These are phyloP conservation scores for Mycena latifolia DNA, from an alignment of 768 basidiomycete species.

Conservation along the genomic window DNA sequence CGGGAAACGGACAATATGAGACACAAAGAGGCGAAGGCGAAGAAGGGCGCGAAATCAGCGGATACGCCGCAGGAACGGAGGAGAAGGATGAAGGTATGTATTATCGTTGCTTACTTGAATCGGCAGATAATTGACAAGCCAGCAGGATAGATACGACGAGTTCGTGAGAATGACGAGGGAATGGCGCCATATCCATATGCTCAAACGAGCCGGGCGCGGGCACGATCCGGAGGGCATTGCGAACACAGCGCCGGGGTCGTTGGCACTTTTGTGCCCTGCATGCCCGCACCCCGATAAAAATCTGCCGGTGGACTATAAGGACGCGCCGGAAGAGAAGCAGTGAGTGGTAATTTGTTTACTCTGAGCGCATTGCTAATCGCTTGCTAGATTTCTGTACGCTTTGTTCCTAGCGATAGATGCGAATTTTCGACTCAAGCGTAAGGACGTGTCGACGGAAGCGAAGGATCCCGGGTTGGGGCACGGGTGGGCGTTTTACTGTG, in stretches of 20 bases:
- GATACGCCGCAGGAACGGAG: too few species aligned
- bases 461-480: constrained; percentile 9
- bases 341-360: not conserved
- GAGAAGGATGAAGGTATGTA: too few species aligned
- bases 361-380: not conserved
- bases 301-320: constrained; percentile 30
- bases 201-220: constrained; percentile 15
- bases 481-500: constrained; percentile 27
- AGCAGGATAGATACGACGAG: constrained; percentile 15
- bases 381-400: constrained; percentile 39
- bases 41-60: too few species aligned
- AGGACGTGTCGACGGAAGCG: not conserved
- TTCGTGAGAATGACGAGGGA: constrained; percentile 13
- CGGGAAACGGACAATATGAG: too few species aligned
- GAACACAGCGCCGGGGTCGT: constrained; percentile 23
- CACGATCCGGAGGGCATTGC: constrained; percentile 2
- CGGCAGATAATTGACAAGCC: too few species aligned
- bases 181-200: constrained; percentile 20
- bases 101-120: too few species aligned
- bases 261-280: constrained; percentile 34
- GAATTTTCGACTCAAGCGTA: too few species aligned
- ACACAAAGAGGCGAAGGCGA: too few species aligned
- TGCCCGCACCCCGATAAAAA: constrained; percentile 36
- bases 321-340: constrained; percentile 3
- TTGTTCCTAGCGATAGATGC: constrained; percentile 36